These are phyloP conservation scores for Karstenula rhodostoma DNA, from an alignment of 2,329 filamentous ascomycete species.

Conservation along the genomic window DNA sequence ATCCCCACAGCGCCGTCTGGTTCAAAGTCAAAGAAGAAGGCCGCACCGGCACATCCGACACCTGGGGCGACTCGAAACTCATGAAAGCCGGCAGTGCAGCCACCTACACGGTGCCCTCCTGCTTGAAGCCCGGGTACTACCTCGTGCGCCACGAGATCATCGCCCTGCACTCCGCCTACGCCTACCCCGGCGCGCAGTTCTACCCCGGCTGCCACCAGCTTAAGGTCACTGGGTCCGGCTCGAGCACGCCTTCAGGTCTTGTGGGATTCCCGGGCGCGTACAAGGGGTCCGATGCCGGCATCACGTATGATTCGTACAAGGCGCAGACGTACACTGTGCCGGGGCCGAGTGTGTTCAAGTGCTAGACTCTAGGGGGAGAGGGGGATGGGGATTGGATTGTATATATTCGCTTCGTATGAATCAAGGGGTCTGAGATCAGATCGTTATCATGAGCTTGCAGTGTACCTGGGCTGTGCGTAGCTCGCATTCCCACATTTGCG, in stretches of 20 bases:
- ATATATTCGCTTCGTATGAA: conserved; percentile 9
- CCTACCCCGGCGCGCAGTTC: conserved; percentile 64
- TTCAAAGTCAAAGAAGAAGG: conserved; percentile 64
- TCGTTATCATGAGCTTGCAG: too few relatives aligned
- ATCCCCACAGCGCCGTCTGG: conserved; percentile 56
- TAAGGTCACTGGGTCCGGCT: conserved; percentile 61
- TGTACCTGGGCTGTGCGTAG: too few relatives aligned
- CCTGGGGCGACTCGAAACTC: conserved; percentile 57
- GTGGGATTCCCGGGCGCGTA: conserved; percentile 66
- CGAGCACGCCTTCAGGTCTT: conserved; percentile 48
- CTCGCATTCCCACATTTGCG: too few relatives aligned
- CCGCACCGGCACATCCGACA: conserved; percentile 59
- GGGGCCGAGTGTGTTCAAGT: conserved; percentile 25
- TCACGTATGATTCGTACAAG: conserved; percentile 63
- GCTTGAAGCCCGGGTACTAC: conserved; percentile 63
- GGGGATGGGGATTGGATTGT: background rate
- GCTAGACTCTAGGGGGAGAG: conserved; percentile 1
- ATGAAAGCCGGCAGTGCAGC: conserved; percentile 56
- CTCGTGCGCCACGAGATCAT: conserved; percentile 67
- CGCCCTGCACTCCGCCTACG: conserved; percentile 59
- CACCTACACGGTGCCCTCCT: conserved; percentile 63
- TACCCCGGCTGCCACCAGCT: conserved; percentile 68
- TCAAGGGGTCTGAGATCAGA: too few relatives aligned
- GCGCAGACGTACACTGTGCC: conserved; percentile 20
- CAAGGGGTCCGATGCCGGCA: conserved; percentile 58